phyloP scores from a whole-genome alignment of 2,329 filamentous ascomycete genomes.

The Chrysoporthe deuterocubensis region DNA sequence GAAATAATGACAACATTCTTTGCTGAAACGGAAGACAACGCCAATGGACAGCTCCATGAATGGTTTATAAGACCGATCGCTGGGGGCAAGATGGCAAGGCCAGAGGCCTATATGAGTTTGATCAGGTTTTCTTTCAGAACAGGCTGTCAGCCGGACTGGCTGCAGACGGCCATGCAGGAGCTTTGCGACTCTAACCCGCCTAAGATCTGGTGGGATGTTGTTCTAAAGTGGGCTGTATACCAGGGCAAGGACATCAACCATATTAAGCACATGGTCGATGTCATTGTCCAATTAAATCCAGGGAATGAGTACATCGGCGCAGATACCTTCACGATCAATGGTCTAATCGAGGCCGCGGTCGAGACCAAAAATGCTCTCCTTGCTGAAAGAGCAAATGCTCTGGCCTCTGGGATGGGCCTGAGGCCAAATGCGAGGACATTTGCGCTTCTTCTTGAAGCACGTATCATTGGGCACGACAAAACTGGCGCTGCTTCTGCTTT shows the following conservation, averaged over 20 bases:
- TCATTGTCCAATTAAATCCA: slow-evolving; percentile 60
- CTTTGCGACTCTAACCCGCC: slow-evolving; percentile 51
- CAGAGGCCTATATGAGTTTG: slow-evolving; percentile 56
- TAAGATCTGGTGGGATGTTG: slow-evolving; percentile 70
- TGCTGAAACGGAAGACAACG: slow-evolving; percentile 58
- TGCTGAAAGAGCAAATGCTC: slow-evolving; percentile 72
- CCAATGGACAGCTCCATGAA: slow-evolving; percentile 57
- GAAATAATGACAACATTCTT: slow-evolving; percentile 66
- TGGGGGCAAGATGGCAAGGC: slow-evolving; percentile 44
- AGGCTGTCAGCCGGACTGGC: slow-evolving; percentile 61
- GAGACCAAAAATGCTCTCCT: slow-evolving; percentile 70
- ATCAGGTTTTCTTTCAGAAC: slow-evolving; percentile 65
- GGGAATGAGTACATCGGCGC: slow-evolving; percentile 55
- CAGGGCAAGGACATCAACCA: slow-evolving; percentile 72
- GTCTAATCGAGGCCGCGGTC: slow-evolving; percentile 73
- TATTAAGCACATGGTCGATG: slow-evolving; percentile 71
- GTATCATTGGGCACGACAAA: slow-evolving; percentile 73
- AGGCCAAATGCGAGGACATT: slow-evolving; percentile 71
- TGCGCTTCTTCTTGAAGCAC: slow-evolving; percentile 76
- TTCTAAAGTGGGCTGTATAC: slow-evolving; percentile 76
- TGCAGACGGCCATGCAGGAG: slow-evolving; percentile 59
- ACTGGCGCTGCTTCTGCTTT: slow-evolving; percentile 71
- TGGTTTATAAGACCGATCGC: slow-evolving; percentile 67
- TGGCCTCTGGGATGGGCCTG: slow-evolving; percentile 69
- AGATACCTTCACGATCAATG: slow-evolving; percentile 75